These are phyloP conservation scores for Trichoderma citrinoviride DNA, from an alignment of 2,329 filamentous ascomycete species.

Conservation along the genomic window DNA sequence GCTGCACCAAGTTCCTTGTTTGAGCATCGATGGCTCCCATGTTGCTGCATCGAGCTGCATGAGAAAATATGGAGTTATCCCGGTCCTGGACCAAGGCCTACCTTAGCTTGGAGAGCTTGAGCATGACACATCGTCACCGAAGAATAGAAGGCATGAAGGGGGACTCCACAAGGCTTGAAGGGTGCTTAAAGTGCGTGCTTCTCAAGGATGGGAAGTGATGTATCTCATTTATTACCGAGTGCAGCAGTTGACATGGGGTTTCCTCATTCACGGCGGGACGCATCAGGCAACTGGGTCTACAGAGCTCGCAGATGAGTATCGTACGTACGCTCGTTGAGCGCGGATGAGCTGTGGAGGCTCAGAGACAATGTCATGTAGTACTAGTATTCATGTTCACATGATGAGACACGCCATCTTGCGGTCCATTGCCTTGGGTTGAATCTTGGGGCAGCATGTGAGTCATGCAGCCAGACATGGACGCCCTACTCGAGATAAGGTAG, in stretches of 20 bases:
- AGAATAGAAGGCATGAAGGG: background rate
- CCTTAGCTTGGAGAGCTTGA: background rate
- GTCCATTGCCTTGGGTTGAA: background rate
- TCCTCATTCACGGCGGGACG: too few relatives aligned
- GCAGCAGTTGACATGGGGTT: background rate
- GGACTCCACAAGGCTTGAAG: slow-evolving; percentile 1
- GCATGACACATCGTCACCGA: background rate
- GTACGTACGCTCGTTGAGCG: background rate
- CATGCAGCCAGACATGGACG: background rate
- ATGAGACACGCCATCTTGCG: background rate
- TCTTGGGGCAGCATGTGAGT: background rate
- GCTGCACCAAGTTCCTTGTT: too few relatives aligned
- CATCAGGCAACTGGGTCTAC: too few relatives aligned
- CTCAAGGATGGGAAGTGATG: background rate
- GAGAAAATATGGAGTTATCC: slow-evolving; percentile 20
- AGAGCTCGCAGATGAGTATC: background rate
- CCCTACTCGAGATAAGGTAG: background rate
- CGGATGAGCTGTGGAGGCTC: background rate
- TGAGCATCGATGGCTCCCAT: slow-evolving; percentile 12
- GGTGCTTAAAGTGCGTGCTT: background rate
- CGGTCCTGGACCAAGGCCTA: background rate
- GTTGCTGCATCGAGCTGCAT: slow-evolving; percentile 18
- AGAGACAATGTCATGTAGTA: background rate
- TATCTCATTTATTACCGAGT: too few relatives aligned
- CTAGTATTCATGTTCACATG: background rate